Conservation (phyloP, 768 basidiomycete species). For the Suillus clintonianus region DNA sequence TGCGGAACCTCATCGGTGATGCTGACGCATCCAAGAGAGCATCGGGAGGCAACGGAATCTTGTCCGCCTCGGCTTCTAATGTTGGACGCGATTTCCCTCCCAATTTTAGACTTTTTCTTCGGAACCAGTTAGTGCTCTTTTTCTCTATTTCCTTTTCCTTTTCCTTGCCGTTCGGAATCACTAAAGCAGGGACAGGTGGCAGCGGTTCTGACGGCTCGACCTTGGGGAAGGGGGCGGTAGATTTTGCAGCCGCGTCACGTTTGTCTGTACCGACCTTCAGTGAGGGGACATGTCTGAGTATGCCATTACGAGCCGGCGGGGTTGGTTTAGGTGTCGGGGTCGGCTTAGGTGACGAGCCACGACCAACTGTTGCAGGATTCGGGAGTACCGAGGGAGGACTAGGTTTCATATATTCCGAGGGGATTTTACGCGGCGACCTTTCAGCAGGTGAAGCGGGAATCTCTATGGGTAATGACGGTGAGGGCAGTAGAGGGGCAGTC, state of each 20-base stretch:
- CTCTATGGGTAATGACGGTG: conserved; percentile 24
- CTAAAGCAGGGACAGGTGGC: conserved; percentile 32
- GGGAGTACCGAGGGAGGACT: conserved; percentile 11
- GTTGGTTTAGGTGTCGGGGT: conserved; percentile 21
- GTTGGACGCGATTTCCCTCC: conserved; percentile 21
- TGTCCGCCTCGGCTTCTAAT: conserved; percentile 19
- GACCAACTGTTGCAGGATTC: conserved; percentile 11
- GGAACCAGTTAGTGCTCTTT: conserved; percentile 37
- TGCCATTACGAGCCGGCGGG: conserved; percentile 20
- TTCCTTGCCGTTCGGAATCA: conserved; percentile 20
- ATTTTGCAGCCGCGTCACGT: conserved; percentile 11
- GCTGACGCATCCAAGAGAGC: conserved; percentile 5
- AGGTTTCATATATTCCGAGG: conserved; percentile 19
- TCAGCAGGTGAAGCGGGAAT: conserved; percentile 7
- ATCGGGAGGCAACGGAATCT: conserved; percentile 16
- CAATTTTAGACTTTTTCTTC: conserved; percentile 23
- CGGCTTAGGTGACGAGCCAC: conserved; percentile 18
- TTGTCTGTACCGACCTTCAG: conserved; percentile 23
- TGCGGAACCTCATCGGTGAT: conserved; percentile 24
- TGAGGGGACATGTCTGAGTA: conserved; percentile 27
- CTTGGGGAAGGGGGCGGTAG: conserved; percentile 20
- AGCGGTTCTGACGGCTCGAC: conserved; percentile 16
- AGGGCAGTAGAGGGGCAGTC: conserved; percentile 14
- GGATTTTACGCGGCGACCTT: conserved; percentile 27
- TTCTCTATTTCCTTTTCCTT: conserved; percentile 47